These are phyloP conservation scores for Neurospora discreta DNA, from an alignment of 495 filamentous ascomycete genomes.

Conservation along the genomic window DNA sequence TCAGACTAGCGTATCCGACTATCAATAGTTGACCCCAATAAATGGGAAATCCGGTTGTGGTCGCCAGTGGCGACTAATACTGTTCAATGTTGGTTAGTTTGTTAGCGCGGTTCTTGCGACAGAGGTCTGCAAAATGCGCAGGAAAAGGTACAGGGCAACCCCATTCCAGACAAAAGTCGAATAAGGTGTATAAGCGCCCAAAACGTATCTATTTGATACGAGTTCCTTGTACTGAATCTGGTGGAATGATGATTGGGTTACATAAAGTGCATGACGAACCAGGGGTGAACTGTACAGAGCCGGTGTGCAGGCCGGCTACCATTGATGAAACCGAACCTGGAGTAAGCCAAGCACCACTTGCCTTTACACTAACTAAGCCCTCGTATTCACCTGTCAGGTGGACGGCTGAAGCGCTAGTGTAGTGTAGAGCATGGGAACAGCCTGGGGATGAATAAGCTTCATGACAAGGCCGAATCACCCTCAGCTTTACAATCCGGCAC, in stretches of 20 bases:
- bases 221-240: too few relatives aligned
- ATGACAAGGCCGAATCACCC: neutral
- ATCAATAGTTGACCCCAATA: neutral
- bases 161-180: too few relatives aligned
- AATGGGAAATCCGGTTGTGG: neutral
- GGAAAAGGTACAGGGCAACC: too few relatives aligned
- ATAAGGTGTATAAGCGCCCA: too few relatives aligned
- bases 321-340: neutral
- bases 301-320: neutral
- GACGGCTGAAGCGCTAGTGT: neutral
- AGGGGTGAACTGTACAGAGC: too few relatives aligned
- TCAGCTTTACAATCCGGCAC: neutral
- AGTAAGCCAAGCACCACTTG: neutral
- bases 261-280: too few relatives aligned
- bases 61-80: neutral
- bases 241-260: too few relatives aligned
- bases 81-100: too few relatives aligned
- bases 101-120: too few relatives aligned
- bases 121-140: too few relatives aligned
- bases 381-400: slow-evolving; percentile 1
- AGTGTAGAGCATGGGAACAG: neutral
- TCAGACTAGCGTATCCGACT: neutral
- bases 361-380: neutral
- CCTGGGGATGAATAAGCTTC: neutral
- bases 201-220: too few relatives aligned